Evolutionary conservation across 352 stramenopile genomes (phyloP), one percentile per base, ranked within the genome.

Genomic region (Phytophthora quininea): DNA sequence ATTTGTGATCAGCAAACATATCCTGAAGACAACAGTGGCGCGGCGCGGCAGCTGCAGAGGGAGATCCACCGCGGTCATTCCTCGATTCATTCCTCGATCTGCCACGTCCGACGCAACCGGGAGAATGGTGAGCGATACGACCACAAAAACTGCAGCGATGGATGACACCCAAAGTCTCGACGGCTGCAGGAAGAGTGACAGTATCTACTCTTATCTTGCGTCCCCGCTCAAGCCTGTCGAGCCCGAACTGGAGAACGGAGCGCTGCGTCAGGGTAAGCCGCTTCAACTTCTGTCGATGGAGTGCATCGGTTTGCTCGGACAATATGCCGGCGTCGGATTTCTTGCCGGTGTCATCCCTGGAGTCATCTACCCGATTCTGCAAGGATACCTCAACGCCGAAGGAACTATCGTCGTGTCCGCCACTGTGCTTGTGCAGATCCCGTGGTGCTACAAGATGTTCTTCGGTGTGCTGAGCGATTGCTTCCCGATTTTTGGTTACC

Each of bases 371-470:
- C 79, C 79, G 4, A 71, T 86, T 11, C 60, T 88, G 19, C 76
- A 84, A 32, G 74, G 74, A 57, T 88, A 85, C 52, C 55, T 88
- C 33, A 85, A 88, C 35, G 72, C 74, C 3, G 73, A 82, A 27
- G 79, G 76, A 37, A 84, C 78, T 1, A 80, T 69, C 14, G 62
- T 80, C 8, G 72, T 78, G 1, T 80, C 79, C 1, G 79, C 79
- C 0, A 79, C 62, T 5, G 64, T 84, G 14, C 33, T 84, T 19
- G 76, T 88, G 12, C 67, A 78, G 54, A 68, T 88, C 27, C 77
- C 77, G 10, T 88, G 76, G 69, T 82, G 64, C 27, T 80, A 81
- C 66, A 88, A 88, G 49, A 77, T 81, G 46, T 73, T 88, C 50
- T 84, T 86, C 30, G 79, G 73, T 47, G 56, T 86, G 14, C 37